phyloP scores from a whole-genome alignment of 2,329 filamentous ascomycete species.

The Coniochaeta sp. region DNA sequence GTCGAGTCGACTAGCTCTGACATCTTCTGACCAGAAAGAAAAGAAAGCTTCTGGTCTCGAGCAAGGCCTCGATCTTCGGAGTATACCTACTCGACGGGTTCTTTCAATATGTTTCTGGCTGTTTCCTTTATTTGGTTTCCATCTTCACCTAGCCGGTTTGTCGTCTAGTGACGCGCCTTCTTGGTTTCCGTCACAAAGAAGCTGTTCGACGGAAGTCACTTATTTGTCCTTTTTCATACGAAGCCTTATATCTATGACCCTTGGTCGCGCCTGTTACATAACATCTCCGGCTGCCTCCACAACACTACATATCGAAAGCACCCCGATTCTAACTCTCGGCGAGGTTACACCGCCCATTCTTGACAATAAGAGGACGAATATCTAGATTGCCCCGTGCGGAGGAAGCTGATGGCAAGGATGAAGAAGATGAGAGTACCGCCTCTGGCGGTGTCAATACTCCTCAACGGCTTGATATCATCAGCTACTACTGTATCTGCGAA shows the following conservation, averaged over 20 bases:
- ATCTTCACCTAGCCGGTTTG: background rate
- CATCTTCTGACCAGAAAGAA: no score
- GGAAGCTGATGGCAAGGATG: slow-evolving; percentile 14
- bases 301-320: background rate
- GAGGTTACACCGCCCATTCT: background rate
- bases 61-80: background rate
- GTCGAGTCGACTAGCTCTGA: background rate
- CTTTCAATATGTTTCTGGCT: background rate
- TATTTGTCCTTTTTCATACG: background rate
- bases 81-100: background rate
- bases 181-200: background rate
- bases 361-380: background rate
- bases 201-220: background rate
- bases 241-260: background rate
- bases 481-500: slow-evolving; percentile 29
- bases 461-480: slow-evolving; percentile 23
- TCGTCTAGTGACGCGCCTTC: background rate
- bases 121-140: slow-evolving; percentile 4
- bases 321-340: background rate
- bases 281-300: background rate
- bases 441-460: slow-evolving; percentile 28
- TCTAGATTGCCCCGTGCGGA: background rate
- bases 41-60: background rate
- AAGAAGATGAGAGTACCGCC: slow-evolving; percentile 20
- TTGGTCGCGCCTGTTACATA: background rate